A percentile compares a stretch with the other conserved stretches of the same genome.
Conservation (phyloP, 139 green algal genomes). For the Spirogloea muscicola region DNA sequence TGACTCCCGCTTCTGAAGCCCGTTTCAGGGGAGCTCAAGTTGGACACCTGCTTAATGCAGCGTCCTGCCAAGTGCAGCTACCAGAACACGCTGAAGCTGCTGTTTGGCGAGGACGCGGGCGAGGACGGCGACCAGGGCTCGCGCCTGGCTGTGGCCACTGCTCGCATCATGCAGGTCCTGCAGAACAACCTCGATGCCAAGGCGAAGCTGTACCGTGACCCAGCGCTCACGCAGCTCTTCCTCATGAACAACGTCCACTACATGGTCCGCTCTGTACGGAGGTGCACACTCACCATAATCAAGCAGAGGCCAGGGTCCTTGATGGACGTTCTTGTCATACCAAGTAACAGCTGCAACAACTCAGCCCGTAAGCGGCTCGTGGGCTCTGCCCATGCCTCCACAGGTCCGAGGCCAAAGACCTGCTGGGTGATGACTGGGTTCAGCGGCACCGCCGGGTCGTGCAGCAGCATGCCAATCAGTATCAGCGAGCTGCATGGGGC, state of each 20-base stretch:
- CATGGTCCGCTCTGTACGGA: conserved; percentile 39
- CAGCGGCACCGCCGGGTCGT: conserved; percentile 38
- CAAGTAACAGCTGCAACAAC: no score
- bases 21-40: no score
- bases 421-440: conserved; percentile 39
- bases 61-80: no score
- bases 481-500: conserved; percentile 33
- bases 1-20: no score
- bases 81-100: conserved; percentile 12
- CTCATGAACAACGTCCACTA: conserved; percentile 55
- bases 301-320: no score
- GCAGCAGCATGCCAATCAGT: conserved; percentile 30
- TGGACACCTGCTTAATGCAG: no score
- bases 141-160: conserved; percentile 15
- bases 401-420: conserved; percentile 30
- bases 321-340: no score
- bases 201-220: conserved; percentile 35
- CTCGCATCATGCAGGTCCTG: conserved; percentile 31
- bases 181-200: conserved; percentile 48
- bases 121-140: background rate
- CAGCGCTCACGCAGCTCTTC: conserved; percentile 41
- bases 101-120: conserved; percentile 31
- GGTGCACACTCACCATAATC: no score
- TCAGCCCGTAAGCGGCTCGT: no score
- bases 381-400: background rate